These are phyloP conservation scores for Fomitopsis pulvina DNA, from an alignment of 768 basidiomycete genomes.

Conservation along the genomic window DNA sequence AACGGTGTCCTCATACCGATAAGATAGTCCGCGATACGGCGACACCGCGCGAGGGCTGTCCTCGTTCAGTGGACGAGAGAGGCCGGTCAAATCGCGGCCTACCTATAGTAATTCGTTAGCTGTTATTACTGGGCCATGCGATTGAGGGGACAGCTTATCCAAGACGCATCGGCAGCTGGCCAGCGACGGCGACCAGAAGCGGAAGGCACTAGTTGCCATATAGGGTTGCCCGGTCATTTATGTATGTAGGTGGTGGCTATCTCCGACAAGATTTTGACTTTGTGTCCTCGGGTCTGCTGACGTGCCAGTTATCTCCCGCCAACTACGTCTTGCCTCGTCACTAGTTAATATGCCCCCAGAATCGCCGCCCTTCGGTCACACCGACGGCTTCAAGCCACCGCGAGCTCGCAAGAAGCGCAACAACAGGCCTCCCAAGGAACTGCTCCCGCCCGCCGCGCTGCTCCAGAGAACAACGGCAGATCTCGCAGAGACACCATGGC, in stretches of 20 bases:
- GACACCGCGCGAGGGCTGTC: too few species aligned
- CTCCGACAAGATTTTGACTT: slow-evolving; percentile 1
- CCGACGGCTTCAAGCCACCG: slow-evolving; percentile 46
- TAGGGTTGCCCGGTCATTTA: too few species aligned
- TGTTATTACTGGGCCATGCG: too few species aligned
- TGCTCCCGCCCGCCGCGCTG: slow-evolving; percentile 29
- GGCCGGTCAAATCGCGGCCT: too few species aligned
- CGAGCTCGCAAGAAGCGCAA: slow-evolving; percentile 47
- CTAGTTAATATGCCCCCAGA: background rate
- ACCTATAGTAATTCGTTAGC: too few species aligned
- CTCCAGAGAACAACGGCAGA: slow-evolving; percentile 40
- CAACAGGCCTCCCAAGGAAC: slow-evolving; percentile 27
- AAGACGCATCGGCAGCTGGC: too few species aligned
- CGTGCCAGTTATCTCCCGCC: background rate
- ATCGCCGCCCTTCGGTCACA: slow-evolving; percentile 31
- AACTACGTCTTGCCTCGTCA: background rate
- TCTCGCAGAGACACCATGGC: slow-evolving; percentile 46
- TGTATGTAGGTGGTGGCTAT: background rate
- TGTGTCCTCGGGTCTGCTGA: background rate
- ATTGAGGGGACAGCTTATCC: too few species aligned
- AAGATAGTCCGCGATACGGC: too few species aligned
- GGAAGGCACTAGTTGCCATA: too few species aligned
- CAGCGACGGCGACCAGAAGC: too few species aligned
- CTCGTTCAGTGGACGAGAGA: too few species aligned
- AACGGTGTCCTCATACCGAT: too few species aligned